Base-by-base conservation (phyloP, 257 asterid species). In the Penstemon davidsonii region DNA sequence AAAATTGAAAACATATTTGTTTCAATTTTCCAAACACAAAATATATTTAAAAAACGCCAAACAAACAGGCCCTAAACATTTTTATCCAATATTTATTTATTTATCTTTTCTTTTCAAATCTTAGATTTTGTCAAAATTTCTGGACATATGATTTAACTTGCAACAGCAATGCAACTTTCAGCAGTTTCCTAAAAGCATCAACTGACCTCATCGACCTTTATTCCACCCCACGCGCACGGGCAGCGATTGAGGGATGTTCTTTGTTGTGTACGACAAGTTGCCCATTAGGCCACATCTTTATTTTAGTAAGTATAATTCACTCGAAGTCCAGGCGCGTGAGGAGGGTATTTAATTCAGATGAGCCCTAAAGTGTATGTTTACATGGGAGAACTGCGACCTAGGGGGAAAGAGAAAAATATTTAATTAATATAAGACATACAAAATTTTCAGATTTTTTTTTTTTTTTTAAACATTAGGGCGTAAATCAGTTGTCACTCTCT, bases 161-260 rank as follows among this genome's bases (percentile, higher is more conserved):
- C 70, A 63, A 70, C 63, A 79, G 64, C 75, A 73, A 64, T 62
- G 75, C 73, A 63, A 67, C 52, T 55, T 69, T 60, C 79, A 61
- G 61, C 80, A 74, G 79, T 76, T 72, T 70, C 74, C 77, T 60
- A 59, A 64, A 79, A 74, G 77, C 77, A 67, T 69, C 76, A 75
- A 70, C 70, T 70, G 80, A 76, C 58, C 79, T 71, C 75, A 70
- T 71, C 70, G 4, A 60, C 65, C 37, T 54, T 54, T 12, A 43
- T 37, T 41, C 11, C 42, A 9, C 3, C 56, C 68, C 83, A 82
- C 81, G 81, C 85, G 80, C 85, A 3, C 6, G n/a, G 25, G 4
- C 4, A 8, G 72, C 72, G 79, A 18, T 5, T 66, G 80, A 11
- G 0, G 0, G 3, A 15, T 39, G 40, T 4, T 36, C 50, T 10